Evolutionary conservation across 2,329 filamentous ascomycete species (phyloP).

Genomic region (Nemania serpens): DNA sequence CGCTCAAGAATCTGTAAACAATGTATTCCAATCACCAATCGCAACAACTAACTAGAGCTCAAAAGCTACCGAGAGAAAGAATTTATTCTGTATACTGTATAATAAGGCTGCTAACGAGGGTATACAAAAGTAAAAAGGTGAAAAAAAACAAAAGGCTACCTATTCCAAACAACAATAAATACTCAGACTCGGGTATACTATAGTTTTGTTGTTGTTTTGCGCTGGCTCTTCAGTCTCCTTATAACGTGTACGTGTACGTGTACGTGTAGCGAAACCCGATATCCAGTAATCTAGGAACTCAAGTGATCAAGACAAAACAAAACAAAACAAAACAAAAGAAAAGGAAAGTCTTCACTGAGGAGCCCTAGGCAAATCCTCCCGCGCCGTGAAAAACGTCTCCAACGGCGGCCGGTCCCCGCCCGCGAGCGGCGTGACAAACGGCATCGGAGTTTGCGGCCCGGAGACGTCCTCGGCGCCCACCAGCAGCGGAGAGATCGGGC

Average conservation of each 20-base stretch:
- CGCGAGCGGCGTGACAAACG: conserved; percentile 21
- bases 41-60: not conserved
- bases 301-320: too few relatives aligned
- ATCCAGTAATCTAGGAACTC: too few relatives aligned
- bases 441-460: conserved; percentile 14
- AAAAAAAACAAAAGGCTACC: too few relatives aligned
- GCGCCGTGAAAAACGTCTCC: conserved; percentile 62
- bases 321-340: not conserved
- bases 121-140: conserved; percentile 22
- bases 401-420: conserved; percentile 40
- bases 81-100: not conserved
- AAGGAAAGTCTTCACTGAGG: not conserved
- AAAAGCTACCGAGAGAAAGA: not conserved
- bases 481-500: conserved; percentile 43
- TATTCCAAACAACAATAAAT: conserved; percentile 6
- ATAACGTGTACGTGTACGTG: too few relatives aligned
- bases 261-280: too few relatives aligned
- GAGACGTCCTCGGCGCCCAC: too few relatives aligned
- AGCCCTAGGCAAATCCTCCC: conserved; percentile 46
- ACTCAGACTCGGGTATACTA: conserved; percentile 19
- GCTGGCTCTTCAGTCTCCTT: not conserved
- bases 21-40: conserved; percentile 3
- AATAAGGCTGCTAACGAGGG: conserved; percentile 10
- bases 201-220: not conserved
- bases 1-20: conserved; percentile 4